phyloP scores from a whole-genome alignment of 2,329 filamentous ascomycete species.

The Fusarium luffae region DNA sequence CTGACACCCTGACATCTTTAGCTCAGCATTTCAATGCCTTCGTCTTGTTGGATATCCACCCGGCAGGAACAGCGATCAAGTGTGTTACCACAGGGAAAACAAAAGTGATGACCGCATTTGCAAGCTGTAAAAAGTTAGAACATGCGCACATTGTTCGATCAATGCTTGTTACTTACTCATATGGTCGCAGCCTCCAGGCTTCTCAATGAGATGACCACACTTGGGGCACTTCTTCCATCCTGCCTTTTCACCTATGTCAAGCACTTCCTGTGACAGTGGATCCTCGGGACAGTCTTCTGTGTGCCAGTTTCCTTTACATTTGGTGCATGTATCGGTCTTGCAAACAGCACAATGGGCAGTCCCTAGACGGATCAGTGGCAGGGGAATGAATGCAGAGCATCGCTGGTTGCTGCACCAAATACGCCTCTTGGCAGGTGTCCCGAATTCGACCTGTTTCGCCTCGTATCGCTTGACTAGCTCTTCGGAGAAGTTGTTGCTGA shows the following conservation, averaged over 20 bases:
- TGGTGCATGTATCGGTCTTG: conserved; percentile 56
- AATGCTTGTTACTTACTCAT: conserved; percentile 59
- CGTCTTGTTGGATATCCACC: background rate
- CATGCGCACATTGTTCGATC: too few species aligned
- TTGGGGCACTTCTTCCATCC: conserved; percentile 62
- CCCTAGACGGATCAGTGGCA: conserved; percentile 45
- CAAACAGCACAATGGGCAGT: conserved; percentile 59
- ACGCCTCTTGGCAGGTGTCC: conserved; percentile 53
- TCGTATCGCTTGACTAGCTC: conserved; percentile 53
- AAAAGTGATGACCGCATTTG: background rate
- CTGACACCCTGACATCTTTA: background rate
- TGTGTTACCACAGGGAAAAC: background rate
- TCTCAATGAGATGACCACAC: conserved; percentile 61
- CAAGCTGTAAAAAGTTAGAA: background rate
- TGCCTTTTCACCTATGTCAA: conserved; percentile 53
- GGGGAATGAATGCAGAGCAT: conserved; percentile 62
- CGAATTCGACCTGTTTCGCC: conserved; percentile 60
- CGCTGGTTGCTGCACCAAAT: conserved; percentile 60
- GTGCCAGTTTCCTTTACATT: conserved; percentile 56
- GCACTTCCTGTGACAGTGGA: conserved; percentile 50
- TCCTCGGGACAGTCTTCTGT: conserved; percentile 61
- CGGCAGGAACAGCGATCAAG: background rate
- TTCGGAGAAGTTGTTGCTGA: conserved; percentile 41
- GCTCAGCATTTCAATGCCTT: background rate
- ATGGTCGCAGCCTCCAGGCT: conserved; percentile 63